Evolutionary conservation across 2,329 filamentous ascomycete species (phyloP).

Genomic region (Domatiomyces catenatus): DNA sequence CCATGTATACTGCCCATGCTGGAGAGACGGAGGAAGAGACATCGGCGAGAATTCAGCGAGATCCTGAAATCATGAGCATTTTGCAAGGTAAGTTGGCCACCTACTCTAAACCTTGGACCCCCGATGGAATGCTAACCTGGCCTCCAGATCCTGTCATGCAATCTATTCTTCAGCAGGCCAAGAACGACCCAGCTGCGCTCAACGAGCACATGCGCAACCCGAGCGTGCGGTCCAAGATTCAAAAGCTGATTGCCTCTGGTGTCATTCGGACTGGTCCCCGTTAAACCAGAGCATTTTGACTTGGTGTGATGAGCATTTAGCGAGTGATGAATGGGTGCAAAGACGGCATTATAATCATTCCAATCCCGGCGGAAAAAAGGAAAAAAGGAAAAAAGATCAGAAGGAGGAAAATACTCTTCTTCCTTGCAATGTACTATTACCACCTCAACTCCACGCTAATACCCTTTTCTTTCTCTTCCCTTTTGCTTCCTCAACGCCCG

Average conservation of each 20-base stretch:
- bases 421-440: neutral
- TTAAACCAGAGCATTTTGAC: neutral
- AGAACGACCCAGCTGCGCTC: constrained; percentile 78
- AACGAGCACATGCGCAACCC: constrained; percentile 97
- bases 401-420: neutral
- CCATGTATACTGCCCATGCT: constrained; percentile 79
- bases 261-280: constrained; percentile 59
- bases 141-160: constrained; percentile 92
- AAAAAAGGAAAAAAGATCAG: neutral
- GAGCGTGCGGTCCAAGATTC: constrained; percentile 68
- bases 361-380: neutral
- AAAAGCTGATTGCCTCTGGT: constrained; percentile 85
- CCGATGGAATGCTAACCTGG: neutral
- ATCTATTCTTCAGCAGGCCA: constrained; percentile 89
- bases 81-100: constrained; percentile 8
- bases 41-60: constrained; percentile 71
- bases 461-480: neutral
- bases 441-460: neutral
- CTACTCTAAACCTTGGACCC: neutral
- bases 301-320: neutral
- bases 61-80: constrained; percentile 87
- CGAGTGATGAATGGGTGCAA: neutral
- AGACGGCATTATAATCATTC: neutral
- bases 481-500: neutral
- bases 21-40: constrained; percentile 96